These are phyloP conservation scores for Neofusicoccum parvum DNA, from an alignment of 2,329 filamentous ascomycete species.

Conservation along the genomic window DNA sequence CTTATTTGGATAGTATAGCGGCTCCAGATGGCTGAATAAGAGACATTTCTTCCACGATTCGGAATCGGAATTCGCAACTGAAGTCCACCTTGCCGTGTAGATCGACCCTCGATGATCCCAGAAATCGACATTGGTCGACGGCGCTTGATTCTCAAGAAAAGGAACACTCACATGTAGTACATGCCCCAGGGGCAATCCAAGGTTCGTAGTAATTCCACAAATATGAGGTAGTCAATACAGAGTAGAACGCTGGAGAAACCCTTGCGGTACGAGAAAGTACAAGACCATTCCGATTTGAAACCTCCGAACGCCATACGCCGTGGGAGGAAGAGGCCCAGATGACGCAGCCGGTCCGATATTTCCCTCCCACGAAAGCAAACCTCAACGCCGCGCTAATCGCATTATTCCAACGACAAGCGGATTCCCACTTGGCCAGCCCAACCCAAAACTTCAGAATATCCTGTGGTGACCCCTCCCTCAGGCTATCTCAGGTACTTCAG, in stretches of 20 bases:
- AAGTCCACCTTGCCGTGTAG: no score
- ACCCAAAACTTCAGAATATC: no score
- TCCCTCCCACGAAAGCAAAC: background rate
- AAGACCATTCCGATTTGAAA: background rate
- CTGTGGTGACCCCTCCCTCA: background rate
- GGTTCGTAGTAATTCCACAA: background rate
- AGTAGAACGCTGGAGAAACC: background rate
- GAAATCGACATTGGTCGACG: background rate
- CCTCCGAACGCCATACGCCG: background rate
- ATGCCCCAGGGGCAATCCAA: background rate
- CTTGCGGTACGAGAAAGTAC: background rate
- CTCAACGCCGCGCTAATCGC: conserved; percentile 15
- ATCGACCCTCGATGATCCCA: no score
- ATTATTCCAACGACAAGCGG: background rate
- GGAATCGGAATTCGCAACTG: no score
- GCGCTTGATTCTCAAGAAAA: background rate
- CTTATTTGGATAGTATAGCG: no score
- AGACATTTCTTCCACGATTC: no score
- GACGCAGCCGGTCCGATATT: background rate
- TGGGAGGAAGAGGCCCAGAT: background rate
- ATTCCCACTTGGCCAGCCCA: background rate
- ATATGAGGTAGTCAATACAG: background rate
- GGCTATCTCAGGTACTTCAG: conserved; percentile 74
- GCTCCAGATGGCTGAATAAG: no score
- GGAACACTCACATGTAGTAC: background rate